These are phyloP conservation scores for Candida mesenterica DNA, from an alignment of 1,139 yeast genomes.

Conservation along the genomic window DNA sequence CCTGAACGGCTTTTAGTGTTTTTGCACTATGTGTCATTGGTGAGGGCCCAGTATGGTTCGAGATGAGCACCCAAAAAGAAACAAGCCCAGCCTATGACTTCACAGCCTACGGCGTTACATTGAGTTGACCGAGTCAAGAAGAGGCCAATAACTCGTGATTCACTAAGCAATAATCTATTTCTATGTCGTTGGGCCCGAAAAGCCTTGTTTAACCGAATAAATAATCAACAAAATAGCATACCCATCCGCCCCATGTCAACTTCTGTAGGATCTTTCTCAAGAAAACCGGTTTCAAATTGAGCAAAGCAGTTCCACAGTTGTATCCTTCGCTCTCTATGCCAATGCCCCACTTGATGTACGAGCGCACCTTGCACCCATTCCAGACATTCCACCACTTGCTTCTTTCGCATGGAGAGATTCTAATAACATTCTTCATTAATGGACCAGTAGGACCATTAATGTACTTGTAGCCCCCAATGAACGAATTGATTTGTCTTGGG, in stretches of 20 bases:
- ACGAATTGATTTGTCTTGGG: constrained; percentile 71
- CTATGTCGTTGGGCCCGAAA: too few species aligned
- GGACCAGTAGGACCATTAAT: constrained; percentile 96
- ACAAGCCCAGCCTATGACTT: too few species aligned
- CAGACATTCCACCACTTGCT: constrained; percentile 80
- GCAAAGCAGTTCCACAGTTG: constrained; percentile 61
- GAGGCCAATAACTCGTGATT: too few species aligned
- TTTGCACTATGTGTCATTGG: too few species aligned
- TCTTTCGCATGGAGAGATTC: constrained; percentile 76
- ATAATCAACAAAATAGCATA: constrained; percentile 60
- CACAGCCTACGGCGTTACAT: too few species aligned
- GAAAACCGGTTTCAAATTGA: constrained; percentile 49
- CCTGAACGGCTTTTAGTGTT: too few species aligned
- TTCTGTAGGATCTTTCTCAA: constrained; percentile 47
- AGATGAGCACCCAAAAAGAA: too few species aligned
- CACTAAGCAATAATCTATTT: too few species aligned
- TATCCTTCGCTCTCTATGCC: constrained; percentile 86
- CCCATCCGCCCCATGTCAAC: constrained; percentile 69
- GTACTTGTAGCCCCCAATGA: constrained; percentile 85
- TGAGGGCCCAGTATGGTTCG: too few species aligned
- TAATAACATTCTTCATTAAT: constrained; percentile 64
- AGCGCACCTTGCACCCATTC: constrained; percentile 76
- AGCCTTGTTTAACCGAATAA: constrained; percentile 48
- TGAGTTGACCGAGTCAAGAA: too few species aligned
- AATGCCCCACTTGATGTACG: constrained; percentile 74